Evolutionary conservation across 192 early-diverging fungal genomes (phyloP).

Genomic region (Diversispora eburnea): DNA sequence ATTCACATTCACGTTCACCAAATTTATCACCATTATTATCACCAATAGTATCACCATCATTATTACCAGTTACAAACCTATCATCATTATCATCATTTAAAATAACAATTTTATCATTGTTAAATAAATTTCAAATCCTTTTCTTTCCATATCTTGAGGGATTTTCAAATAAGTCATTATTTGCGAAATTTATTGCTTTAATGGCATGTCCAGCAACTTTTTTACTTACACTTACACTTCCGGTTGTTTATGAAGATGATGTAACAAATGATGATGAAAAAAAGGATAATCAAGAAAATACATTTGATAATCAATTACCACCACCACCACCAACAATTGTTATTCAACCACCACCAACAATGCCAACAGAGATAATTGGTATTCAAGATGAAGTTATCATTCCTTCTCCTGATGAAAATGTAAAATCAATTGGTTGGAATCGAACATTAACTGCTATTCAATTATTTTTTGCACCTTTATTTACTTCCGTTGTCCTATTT

Average conservation of each 20-base stretch:
- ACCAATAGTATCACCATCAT: not conserved
- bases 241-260: constrained; percentile 54
- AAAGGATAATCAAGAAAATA: constrained; percentile 34
- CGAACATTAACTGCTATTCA: constrained; percentile 58
- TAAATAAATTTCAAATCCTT: constrained; percentile 30
- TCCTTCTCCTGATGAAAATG: constrained; percentile 10
- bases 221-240: constrained; percentile 54
- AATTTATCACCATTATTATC: constrained; percentile 31
- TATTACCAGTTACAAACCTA: not conserved
- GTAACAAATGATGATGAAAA: constrained; percentile 31
- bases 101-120: not conserved
- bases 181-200: constrained; percentile 47
- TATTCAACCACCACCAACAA: not conserved
- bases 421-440: constrained; percentile 43
- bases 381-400: constrained; percentile 20
- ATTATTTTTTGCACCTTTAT: constrained; percentile 51
- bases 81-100: not conserved
- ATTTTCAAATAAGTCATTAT: constrained; percentile 47
- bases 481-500: constrained; percentile 43
- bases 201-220: constrained; percentile 53
- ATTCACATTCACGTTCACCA: not conserved
- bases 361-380: too few species aligned
- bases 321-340: not conserved
- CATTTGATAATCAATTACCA: not conserved
- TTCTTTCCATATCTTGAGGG: constrained; percentile 58